Evolutionary conservation across 371 early-diverging fungal species (phyloP).

Genomic region (Aphelidium insulamus): DNA sequence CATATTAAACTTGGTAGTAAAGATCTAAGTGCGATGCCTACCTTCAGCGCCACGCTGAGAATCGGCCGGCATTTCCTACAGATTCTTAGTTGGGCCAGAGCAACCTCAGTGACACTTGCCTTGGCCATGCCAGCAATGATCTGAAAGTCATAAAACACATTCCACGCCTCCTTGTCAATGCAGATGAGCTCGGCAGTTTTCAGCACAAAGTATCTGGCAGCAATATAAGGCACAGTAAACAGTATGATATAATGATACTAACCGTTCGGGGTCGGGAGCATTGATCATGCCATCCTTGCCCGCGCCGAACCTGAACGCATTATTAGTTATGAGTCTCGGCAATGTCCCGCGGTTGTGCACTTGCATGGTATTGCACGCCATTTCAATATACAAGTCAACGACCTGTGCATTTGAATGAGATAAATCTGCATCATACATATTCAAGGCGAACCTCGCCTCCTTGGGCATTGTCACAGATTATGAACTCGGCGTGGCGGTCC

Average conservation of each 20-base stretch:
- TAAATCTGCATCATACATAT: too few relatives aligned
- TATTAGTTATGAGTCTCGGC: too few relatives aligned
- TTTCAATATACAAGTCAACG: slow-evolving; percentile 60
- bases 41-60: slow-evolving; percentile 39
- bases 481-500: slow-evolving; percentile 51
- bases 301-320: slow-evolving; percentile 76
- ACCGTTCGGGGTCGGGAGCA: slow-evolving; percentile 42
- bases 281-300: slow-evolving; percentile 30
- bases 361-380: slow-evolving; percentile 83
- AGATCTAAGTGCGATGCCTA: too few relatives aligned
- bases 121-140: slow-evolving; percentile 50
- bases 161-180: slow-evolving; percentile 33
- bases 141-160: slow-evolving; percentile 51
- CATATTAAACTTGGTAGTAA: too few relatives aligned
- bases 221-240: slow-evolving; percentile 7
- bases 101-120: too few relatives aligned
- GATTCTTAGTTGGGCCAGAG: too few relatives aligned
- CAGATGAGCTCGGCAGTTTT: slow-evolving; percentile 40
- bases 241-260: too few relatives aligned
- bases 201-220: slow-evolving; percentile 9
- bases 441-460: slow-evolving; percentile 33
- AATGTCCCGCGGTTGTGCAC: too few relatives aligned
- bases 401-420: too few relatives aligned
- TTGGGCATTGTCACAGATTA: slow-evolving; percentile 30
- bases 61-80: slow-evolving; percentile 39